A percentile compares a stretch with the other conserved stretches of the same genome.
phyloP scores from a whole-genome alignment of 2,329 filamentous ascomycete genomes.

The Hypoxylon sp. region DNA sequence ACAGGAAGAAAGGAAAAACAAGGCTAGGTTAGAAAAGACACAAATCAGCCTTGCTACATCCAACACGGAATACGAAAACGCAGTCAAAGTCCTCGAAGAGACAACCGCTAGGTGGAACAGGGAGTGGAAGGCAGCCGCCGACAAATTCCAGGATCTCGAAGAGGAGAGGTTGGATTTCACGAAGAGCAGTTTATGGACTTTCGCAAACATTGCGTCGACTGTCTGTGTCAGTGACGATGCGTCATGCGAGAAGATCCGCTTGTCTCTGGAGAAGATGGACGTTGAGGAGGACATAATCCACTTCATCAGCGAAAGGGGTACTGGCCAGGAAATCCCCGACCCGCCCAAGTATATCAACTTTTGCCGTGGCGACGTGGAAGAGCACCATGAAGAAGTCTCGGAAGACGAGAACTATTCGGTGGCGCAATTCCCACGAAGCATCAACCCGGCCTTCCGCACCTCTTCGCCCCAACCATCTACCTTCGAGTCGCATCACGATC shows the following conservation, averaged over 20 bases:
- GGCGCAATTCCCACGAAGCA: conserved; percentile 93
- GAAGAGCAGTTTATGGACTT: conserved; percentile 97
- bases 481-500: conserved; percentile 92
- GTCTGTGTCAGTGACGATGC: conserved; percentile 98
- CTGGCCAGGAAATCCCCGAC: conserved; percentile 97
- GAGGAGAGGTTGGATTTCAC: conserved; percentile 97
- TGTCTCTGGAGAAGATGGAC: conserved; percentile 94
- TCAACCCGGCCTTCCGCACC: conserved; percentile 95
- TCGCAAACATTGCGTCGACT: conserved; percentile 96
- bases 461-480: conserved; percentile 95
- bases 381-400: conserved; percentile 79
- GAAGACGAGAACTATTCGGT: conserved; percentile 94
- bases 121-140: conserved; percentile 97
- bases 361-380: conserved; percentile 86
- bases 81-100: conserved; percentile 93
- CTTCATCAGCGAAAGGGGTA: conserved; percentile 91
- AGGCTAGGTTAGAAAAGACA: conserved; percentile 98
- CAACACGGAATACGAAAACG: conserved; percentile 92
- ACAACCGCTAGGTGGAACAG: conserved; percentile 96
- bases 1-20: conserved; percentile 98
- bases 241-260: conserved; percentile 94
- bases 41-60: conserved; percentile 93
- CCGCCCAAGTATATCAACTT: conserved; percentile 99
- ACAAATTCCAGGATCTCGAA: conserved; percentile 99
- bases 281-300: conserved; percentile 92